These are phyloP conservation scores for Sanguinoderma infundibulare DNA, from an alignment of 1,284 basidiomycete genomes.

Conservation along the genomic window DNA sequence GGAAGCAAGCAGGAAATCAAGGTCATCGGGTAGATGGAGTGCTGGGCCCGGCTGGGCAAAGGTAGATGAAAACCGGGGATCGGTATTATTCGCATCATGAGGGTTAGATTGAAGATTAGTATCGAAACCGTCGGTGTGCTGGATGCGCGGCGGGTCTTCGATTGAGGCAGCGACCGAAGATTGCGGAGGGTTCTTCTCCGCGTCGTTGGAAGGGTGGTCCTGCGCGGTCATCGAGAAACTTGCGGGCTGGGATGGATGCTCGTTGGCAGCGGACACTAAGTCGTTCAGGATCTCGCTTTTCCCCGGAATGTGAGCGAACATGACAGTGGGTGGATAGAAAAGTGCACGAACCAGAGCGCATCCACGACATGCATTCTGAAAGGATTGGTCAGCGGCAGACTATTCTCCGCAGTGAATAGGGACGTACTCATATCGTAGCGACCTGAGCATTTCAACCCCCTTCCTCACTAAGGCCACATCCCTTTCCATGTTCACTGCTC, in stretches of 20 bases:
- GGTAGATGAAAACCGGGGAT: background rate
- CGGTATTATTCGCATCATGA: background rate
- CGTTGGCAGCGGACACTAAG: background rate
- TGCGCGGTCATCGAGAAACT: background rate
- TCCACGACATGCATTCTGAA: background rate
- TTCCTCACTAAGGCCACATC: background rate
- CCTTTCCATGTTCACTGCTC: background rate
- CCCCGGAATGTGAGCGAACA: background rate
- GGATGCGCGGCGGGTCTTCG: background rate
- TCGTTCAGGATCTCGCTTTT: background rate
- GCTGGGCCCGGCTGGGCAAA: background rate
- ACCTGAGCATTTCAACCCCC: background rate
- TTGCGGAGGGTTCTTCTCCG: background rate
- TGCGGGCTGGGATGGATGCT: background rate
- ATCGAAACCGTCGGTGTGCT: background rate
- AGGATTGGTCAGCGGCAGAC: background rate
- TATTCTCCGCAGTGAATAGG: background rate
- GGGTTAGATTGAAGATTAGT: background rate
- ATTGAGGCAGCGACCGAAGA: background rate
- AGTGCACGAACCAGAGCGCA: background rate
- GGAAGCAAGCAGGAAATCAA: background rate
- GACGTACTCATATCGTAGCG: background rate
- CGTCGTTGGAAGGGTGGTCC: background rate
- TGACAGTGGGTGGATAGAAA: background rate
- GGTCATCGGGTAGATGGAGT: background rate